These are phyloP conservation scores for Thozetella sp. DNA, from an alignment of 495 filamentous ascomycete genomes.

Conservation along the genomic window DNA sequence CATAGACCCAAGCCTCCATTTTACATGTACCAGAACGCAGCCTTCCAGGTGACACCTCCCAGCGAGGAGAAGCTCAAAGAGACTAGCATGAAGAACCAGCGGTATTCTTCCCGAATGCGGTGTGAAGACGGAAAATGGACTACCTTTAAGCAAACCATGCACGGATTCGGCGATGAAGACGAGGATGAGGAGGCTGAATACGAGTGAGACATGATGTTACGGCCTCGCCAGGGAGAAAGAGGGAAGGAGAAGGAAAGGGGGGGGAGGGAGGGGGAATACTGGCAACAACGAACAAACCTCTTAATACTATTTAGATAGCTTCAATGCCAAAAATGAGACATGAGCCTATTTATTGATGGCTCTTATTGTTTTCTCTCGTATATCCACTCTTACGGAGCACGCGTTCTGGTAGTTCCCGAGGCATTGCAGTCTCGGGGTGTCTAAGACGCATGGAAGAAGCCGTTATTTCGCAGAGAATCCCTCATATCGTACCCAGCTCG, in stretches of 20 bases:
- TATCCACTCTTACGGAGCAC: no score
- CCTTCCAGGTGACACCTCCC: neutral
- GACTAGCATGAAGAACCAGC: neutral
- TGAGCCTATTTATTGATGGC: no score
- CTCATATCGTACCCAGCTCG: constrained; percentile 2
- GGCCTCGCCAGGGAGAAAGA: neutral
- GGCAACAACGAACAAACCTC: neutral
- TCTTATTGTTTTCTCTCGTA: no score
- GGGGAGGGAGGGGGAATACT: neutral
- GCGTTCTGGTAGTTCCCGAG: no score
- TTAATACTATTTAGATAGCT: no score
- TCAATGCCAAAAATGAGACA: no score
- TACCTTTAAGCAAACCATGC: neutral
- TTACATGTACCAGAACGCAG: neutral
- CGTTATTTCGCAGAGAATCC: neutral
- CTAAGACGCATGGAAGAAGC: neutral
- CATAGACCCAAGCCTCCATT: neutral
- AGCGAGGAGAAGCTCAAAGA: neutral
- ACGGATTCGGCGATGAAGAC: neutral
- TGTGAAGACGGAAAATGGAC: neutral
- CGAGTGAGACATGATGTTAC: neutral
- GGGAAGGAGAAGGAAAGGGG: neutral
- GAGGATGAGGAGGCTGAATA: neutral
- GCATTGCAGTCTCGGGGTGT: neutral
- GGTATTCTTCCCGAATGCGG: neutral